Conservation (phyloP, 2,329 filamentous ascomycete genomes). For the Claviceps maximensis region DNA sequence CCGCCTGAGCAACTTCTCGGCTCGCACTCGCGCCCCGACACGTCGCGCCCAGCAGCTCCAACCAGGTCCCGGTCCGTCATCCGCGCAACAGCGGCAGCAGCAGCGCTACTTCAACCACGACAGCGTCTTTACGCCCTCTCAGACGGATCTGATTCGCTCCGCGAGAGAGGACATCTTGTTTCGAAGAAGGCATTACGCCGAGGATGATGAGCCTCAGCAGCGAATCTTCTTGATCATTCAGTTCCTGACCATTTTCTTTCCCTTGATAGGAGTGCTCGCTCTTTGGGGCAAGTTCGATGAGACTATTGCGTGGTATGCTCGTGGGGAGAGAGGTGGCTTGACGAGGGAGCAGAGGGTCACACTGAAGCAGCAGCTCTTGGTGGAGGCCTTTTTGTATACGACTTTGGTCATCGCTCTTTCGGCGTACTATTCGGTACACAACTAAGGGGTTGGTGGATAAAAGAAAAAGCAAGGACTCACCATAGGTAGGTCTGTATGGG, state of each 20-base stretch:
- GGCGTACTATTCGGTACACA: conserved; percentile 17
- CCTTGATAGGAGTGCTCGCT: conserved; percentile 32
- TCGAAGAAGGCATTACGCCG: conserved; percentile 15
- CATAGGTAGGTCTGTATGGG: background rate
- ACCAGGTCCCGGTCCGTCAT: background rate
- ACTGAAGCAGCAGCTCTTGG: conserved; percentile 24
- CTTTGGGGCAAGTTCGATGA: conserved; percentile 31
- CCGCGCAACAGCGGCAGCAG: background rate
- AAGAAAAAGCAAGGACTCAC: background rate
- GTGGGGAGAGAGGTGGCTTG: conserved; percentile 29
- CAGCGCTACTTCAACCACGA: conserved; percentile 6
- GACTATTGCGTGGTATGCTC: conserved; percentile 34
- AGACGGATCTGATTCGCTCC: conserved; percentile 18
- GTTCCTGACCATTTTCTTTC: conserved; percentile 27
- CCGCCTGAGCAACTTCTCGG: conserved; percentile 13
- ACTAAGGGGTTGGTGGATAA: background rate
- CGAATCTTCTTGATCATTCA: conserved; percentile 27
- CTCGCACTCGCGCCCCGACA: conserved; percentile 9
- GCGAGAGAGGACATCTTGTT: conserved; percentile 18
- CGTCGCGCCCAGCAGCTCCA: background rate
- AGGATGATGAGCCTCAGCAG: conserved; percentile 18
- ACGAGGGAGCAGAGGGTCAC: conserved; percentile 18
- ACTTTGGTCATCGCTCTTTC: conserved; percentile 18
- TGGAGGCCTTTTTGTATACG: conserved; percentile 21
- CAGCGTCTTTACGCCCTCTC: conserved; percentile 16